A percentile compares a stretch with the other conserved stretches of the same genome.
phyloP scores from a whole-genome alignment of 2,329 filamentous ascomycete genomes.

The Aspergillus felis region DNA sequence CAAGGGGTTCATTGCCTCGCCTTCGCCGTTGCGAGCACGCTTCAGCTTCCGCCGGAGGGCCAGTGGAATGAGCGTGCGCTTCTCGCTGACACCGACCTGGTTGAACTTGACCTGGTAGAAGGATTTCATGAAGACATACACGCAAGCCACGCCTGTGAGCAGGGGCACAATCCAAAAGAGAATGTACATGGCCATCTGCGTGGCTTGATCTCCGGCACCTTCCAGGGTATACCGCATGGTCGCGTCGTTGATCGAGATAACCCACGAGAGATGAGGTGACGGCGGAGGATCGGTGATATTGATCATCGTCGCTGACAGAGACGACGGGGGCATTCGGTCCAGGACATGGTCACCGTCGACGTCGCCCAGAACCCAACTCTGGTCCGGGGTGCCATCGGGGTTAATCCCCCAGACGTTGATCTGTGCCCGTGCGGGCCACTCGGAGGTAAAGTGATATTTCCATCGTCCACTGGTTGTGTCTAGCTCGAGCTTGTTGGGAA shows the following conservation, averaged over 20 bases:
- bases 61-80: constrained; percentile 18
- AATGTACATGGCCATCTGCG: constrained; percentile 52
- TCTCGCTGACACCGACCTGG: constrained; percentile 51
- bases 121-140: constrained; percentile 55
- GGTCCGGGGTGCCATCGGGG: constrained; percentile 57
- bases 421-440: constrained; percentile 60
- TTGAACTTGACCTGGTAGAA: constrained; percentile 64
- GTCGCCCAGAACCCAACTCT: constrained; percentile 58
- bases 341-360: constrained; percentile 57
- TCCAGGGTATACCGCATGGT: constrained; percentile 51
- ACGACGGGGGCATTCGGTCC: constrained; percentile 58
- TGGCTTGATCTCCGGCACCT: constrained; percentile 50
- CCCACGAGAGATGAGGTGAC: constrained; percentile 52
- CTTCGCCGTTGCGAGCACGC: constrained; percentile 20
- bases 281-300: constrained; percentile 56
- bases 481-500: constrained; percentile 50
- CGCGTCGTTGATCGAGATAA: constrained; percentile 53
- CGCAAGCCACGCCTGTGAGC: constrained; percentile 45
- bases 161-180: constrained; percentile 53
- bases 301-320: constrained; percentile 52
- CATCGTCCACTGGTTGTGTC: constrained; percentile 47
- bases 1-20: constrained; percentile 31
- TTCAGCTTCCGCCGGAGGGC: constrained; percentile 26
- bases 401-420: constrained; percentile 65
- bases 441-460: constrained; percentile 58